Conservation (phyloP, 208 protist genomes). For the Acanthamoeba castellanii region DNA sequence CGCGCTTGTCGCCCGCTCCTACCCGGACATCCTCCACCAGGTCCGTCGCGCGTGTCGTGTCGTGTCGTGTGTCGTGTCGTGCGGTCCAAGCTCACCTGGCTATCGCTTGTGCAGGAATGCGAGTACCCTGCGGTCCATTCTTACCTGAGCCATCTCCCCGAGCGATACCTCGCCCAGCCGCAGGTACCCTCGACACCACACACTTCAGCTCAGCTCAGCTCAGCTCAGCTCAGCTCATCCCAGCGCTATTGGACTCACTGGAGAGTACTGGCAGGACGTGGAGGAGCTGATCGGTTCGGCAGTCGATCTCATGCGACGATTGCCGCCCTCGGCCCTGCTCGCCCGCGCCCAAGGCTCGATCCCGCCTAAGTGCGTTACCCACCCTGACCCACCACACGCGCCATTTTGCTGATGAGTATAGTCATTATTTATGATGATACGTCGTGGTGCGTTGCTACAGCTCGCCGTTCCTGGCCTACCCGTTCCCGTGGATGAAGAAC, state of each 20-base stretch:
- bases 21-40: neutral
- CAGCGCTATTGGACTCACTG: neutral
- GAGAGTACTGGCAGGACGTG: neutral
- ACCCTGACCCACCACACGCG: neutral
- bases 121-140: constrained; percentile 57
- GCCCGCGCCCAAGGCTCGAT: neutral
- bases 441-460: neutral
- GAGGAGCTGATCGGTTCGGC: neutral
- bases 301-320: neutral
- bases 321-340: constrained; percentile 7
- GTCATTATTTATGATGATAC: neutral
- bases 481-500: neutral
- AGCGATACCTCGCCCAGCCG: neutral
- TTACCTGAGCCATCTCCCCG: constrained; percentile 39
- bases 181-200: neutral
- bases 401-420: neutral
- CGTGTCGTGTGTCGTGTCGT: neutral
- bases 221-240: no score
- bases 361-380: neutral
- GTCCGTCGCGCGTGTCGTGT: neutral
- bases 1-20: neutral
- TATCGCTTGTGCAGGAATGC: neutral
- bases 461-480: constrained; percentile 47
- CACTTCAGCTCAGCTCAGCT: neutral
- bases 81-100: neutral